phyloP scores from a whole-genome alignment of 1,284 basidiomycete genomes.

The Sporisorium graminicola region DNA sequence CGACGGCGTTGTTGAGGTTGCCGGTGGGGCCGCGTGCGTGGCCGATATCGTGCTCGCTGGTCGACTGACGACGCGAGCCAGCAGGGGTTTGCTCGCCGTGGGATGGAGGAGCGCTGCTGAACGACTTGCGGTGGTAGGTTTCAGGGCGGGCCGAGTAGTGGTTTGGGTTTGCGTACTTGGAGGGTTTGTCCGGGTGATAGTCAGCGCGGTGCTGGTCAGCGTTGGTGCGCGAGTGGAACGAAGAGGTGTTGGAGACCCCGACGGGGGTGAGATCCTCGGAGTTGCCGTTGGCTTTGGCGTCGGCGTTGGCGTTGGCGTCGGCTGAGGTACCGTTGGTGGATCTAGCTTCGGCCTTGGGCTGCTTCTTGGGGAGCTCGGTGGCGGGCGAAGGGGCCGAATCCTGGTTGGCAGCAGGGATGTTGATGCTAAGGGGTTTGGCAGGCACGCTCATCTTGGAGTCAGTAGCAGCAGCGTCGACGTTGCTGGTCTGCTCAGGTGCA shows the following conservation, averaged over 20 bases:
- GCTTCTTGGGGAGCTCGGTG: conserved; percentile 51
- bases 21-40: conserved; percentile 53
- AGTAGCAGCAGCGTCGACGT: conserved; percentile 2
- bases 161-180: conserved; percentile 58
- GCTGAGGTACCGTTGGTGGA: conserved; percentile 8
- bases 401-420: conserved; percentile 41
- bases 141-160: conserved; percentile 63
- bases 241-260: conserved; percentile 31
- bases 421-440: conserved; percentile 39
- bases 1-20: conserved; percentile 43
- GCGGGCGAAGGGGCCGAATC: conserved; percentile 12
- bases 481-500: background rate
- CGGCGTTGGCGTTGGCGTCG: conserved; percentile 7
- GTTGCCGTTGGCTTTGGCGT: conserved; percentile 7
- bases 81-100: conserved; percentile 33
- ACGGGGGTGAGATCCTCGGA: conserved; percentile 38
- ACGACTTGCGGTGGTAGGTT: conserved; percentile 60
- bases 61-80: conserved; percentile 34
- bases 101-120: conserved; percentile 35
- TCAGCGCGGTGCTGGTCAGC: conserved; percentile 43
- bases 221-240: conserved; percentile 61
- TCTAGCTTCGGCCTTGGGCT: conserved; percentile 30
- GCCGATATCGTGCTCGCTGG: conserved; percentile 47
- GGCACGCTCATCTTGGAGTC: conserved; percentile 24
- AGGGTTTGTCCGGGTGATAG: conserved; percentile 54